Evolutionary conservation across 768 basidiomycete species (phyloP).

Genomic region (Trametopsis cervina): DNA sequence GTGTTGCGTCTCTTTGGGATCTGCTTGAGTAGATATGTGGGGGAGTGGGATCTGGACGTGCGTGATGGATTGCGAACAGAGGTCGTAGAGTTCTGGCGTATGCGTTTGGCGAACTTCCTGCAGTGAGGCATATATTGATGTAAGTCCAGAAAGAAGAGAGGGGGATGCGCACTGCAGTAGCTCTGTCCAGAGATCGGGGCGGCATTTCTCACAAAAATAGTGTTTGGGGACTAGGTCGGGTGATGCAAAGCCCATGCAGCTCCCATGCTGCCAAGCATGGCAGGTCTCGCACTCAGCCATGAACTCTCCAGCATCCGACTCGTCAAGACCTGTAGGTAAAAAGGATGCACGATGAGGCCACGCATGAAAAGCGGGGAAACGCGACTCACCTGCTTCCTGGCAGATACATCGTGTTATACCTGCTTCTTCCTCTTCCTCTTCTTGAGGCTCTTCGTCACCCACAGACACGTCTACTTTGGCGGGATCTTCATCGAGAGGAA

Average conservation of each 20-base stretch:
- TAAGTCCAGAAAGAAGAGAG: constrained; percentile 12
- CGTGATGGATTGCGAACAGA: constrained; percentile 47
- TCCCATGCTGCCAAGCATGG: constrained; percentile 97
- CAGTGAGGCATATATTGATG: constrained; percentile 4
- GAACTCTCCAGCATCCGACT: constrained; percentile 67
- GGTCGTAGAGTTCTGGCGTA: constrained; percentile 57
- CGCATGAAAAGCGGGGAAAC: constrained; percentile 6
- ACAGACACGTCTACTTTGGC: constrained; percentile 23
- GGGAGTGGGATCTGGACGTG: constrained; percentile 58
- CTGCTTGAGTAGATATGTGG: constrained; percentile 47
- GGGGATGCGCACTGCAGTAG: constrained; percentile 62
- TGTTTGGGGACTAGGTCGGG: constrained; percentile 69
- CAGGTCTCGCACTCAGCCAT: constrained; percentile 98
- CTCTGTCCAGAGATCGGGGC: constrained; percentile 78
- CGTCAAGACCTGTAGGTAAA: constrained; percentile 21
- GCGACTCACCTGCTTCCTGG: constrained; percentile 62
- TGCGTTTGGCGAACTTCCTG: constrained; percentile 58
- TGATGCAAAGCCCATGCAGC: constrained; percentile 89
- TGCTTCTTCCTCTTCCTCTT: constrained; percentile 48
- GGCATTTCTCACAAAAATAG: constrained; percentile 93
- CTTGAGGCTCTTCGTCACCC: constrained; percentile 41
- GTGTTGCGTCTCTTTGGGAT: constrained; percentile 88
- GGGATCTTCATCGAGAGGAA: constrained; percentile 23
- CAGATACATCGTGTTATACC: constrained; percentile 81
- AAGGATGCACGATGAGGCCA: constrained; percentile 9